Conservation (phyloP, 768 basidiomycete species). For the Hericium erinaceus region DNA sequence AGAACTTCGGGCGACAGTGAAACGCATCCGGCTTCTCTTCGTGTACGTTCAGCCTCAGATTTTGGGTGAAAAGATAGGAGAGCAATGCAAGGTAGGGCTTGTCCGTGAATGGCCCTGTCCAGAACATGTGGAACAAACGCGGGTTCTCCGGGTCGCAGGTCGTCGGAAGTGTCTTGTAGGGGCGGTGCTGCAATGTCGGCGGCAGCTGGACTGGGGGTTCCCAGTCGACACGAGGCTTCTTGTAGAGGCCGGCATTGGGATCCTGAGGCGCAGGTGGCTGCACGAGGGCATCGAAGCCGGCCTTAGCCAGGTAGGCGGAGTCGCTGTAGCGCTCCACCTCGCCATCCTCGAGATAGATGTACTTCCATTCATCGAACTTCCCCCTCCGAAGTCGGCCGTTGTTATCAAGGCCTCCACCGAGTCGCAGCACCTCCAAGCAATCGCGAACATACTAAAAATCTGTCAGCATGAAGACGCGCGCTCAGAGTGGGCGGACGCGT, state of each 20-base stretch:
- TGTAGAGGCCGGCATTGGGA: slow-evolving; percentile 45
- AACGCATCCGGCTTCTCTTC: slow-evolving; percentile 35
- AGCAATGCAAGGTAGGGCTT: slow-evolving; percentile 94
- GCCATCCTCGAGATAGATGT: slow-evolving; percentile 70
- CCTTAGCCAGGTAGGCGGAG: slow-evolving; percentile 20
- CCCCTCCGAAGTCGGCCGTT: slow-evolving; percentile 66
- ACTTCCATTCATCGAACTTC: slow-evolving; percentile 76
- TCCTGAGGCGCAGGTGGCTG: slow-evolving; percentile 25
- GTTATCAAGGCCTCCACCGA: slow-evolving; percentile 84
- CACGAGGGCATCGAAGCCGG: slow-evolving; percentile 16
- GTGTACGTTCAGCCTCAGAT: slow-evolving; percentile 70
- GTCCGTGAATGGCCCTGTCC: slow-evolving; percentile 98
- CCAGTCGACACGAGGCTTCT: slow-evolving; percentile 53
- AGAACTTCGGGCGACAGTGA: slow-evolving; percentile 85
- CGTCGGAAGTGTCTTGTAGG: slow-evolving; percentile 44
- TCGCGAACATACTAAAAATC: slow-evolving; percentile 82
- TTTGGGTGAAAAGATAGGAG: slow-evolving; percentile 95
- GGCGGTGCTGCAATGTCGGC: slow-evolving; percentile 40
- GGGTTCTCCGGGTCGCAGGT: slow-evolving; percentile 83
- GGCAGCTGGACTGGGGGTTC: slow-evolving; percentile 47
- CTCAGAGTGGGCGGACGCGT: not conserved
- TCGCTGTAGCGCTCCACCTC: slow-evolving; percentile 31
- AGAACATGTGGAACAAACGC: slow-evolving; percentile 96
- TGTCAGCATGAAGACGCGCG: slow-evolving; percentile 4
- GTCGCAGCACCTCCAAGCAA: slow-evolving; percentile 88